Evolutionary conservation across 176 grass and related monocot genomes (phyloP).

Genomic region (Musa schizocarpa): DNA sequence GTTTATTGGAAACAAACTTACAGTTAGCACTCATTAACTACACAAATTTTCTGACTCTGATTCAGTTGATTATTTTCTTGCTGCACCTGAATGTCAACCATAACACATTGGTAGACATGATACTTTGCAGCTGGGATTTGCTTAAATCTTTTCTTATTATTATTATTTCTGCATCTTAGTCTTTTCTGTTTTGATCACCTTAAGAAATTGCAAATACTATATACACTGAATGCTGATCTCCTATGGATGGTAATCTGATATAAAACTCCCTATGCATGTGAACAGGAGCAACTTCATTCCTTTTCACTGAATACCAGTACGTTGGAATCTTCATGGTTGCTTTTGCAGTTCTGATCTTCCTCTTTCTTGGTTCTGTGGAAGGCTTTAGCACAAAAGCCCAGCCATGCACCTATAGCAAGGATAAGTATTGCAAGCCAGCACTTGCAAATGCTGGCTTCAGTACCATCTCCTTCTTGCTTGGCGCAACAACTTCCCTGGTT

Average conservation of each 20-base stretch:
- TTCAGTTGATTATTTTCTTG: too few species aligned
- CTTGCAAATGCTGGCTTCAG: slow-evolving; percentile 39
- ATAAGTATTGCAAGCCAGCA: slow-evolving; percentile 34
- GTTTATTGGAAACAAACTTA: too few species aligned
- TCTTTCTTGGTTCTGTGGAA: slow-evolving; percentile 72
- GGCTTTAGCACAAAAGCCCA: slow-evolving; percentile 55
- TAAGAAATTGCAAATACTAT: too few species aligned
- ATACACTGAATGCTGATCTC: background rate
- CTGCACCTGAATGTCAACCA: too few species aligned
- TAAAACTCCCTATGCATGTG: slow-evolving; percentile 14
- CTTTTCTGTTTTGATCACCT: too few species aligned
- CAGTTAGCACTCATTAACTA: too few species aligned
- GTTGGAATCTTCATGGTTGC: slow-evolving; percentile 58
- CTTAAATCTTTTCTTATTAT: too few species aligned
- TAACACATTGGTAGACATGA: too few species aligned
- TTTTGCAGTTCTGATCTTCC: slow-evolving; percentile 69
- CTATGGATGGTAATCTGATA: background rate
- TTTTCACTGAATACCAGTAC: slow-evolving; percentile 69
- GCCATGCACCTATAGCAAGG: slow-evolving; percentile 48
- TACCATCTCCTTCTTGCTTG: slow-evolving; percentile 39
- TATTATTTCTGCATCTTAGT: too few species aligned
- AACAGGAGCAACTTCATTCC: slow-evolving; percentile 60
- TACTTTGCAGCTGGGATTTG: too few species aligned
- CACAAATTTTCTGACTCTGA: too few species aligned
- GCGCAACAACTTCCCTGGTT: slow-evolving; percentile 34